These are phyloP conservation scores for Blastobotrys terrestris DNA, from an alignment of 805 yeast genomes.

Conservation along the genomic window DNA sequence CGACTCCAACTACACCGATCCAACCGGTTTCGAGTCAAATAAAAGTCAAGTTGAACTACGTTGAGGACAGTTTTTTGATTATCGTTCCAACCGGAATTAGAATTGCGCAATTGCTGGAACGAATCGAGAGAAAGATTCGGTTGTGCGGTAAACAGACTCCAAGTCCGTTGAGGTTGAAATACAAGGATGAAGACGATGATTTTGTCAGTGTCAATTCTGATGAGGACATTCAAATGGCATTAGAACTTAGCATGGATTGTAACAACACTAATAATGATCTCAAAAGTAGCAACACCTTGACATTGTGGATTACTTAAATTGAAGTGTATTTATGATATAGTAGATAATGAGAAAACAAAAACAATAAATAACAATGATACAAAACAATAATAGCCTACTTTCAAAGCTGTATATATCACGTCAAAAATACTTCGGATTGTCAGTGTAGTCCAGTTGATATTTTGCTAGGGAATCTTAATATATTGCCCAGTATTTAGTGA, in stretches of 20 bases:
- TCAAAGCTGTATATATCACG: no score
- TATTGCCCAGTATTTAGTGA: no score
- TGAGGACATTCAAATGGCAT: conserved; percentile 84
- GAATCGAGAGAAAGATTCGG: conserved; percentile 51
- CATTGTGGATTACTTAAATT: conserved; percentile 20
- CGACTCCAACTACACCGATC: conserved; percentile 2
- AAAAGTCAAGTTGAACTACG: conserved; percentile 30
- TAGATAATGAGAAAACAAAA: no score
- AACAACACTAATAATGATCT: conserved; percentile 1
- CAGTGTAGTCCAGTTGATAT: no score
- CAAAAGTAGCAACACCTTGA: conserved; percentile 8
- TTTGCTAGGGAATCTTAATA: no score
- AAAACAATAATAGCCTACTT: no score
- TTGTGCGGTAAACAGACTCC: conserved; percentile 45
- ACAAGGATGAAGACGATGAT: conserved; percentile 94
- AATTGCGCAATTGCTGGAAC: conserved; percentile 48
- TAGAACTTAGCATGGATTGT: conserved; percentile 38
- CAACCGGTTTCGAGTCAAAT: conserved; percentile 21
- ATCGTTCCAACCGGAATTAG: conserved; percentile 51
- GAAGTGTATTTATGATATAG: conserved; percentile 1
- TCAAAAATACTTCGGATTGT: no score
- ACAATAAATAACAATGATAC: no score
- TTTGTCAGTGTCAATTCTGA: conserved; percentile 75
- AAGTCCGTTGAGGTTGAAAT: conserved; percentile 52
- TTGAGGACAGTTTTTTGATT: conserved; percentile 49